These are phyloP conservation scores for Xylaria sp. DNA, from an alignment of 2,329 filamentous ascomycete genomes.

Conservation along the genomic window DNA sequence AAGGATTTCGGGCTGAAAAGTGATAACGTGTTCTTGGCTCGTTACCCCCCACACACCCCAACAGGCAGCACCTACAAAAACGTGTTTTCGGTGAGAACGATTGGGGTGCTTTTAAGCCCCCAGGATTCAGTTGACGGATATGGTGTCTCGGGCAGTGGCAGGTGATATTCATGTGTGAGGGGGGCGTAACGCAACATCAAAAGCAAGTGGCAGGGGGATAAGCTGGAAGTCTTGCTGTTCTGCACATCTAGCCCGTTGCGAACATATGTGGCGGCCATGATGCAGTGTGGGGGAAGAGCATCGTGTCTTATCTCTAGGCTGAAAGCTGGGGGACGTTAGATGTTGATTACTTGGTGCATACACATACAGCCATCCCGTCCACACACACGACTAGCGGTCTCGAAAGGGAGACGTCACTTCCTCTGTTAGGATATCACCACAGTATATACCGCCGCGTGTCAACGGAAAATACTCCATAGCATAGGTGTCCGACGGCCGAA, in stretches of 20 bases:
- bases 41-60: conserved; percentile 23
- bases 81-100: conserved; percentile 30
- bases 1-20: conserved; percentile 13
- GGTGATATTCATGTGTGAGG: neutral
- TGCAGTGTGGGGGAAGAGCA: conserved; percentile 2
- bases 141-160: conserved; percentile 24
- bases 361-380: neutral
- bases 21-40: conserved; percentile 14
- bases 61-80: conserved; percentile 7
- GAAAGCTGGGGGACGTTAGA: conserved; percentile 17
- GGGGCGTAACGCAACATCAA: conserved; percentile 4
- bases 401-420: conserved; percentile 8
- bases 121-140: neutral
- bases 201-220: neutral
- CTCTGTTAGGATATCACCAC: neutral
- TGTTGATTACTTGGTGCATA: conserved; percentile 17
- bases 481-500: neutral
- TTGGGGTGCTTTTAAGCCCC: conserved; percentile 10
- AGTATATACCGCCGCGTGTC: neutral
- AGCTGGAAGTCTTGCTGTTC: neutral
- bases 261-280: conserved; percentile 1
- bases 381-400: neutral
- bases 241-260: neutral
- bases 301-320: conserved; percentile 23
- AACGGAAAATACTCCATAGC: neutral